phyloP scores from a whole-genome alignment of 108 stramenopile species.

The Tribonema minus region DNA sequence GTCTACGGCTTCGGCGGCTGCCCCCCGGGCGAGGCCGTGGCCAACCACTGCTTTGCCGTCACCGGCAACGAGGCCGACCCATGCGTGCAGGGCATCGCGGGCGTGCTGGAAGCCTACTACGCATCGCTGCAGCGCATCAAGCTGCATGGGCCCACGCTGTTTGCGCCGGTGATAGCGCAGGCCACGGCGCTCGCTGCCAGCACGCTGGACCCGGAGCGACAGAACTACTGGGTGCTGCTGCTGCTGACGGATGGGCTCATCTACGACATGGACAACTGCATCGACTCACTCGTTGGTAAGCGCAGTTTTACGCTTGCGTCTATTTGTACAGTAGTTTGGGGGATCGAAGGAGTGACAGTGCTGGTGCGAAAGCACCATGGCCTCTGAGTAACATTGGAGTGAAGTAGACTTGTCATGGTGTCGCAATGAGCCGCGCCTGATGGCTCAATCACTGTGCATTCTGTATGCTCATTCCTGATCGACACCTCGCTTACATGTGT shows the following conservation, averaged over 20 bases:
- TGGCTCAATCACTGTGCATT: too few relatives aligned
- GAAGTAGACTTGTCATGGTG: too few relatives aligned
- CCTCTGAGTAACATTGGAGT: too few relatives aligned
- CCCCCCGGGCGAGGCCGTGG: constrained; percentile 44
- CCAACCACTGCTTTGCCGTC: constrained; percentile 50
- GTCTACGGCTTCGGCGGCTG: constrained; percentile 83
- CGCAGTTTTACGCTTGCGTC: neutral
- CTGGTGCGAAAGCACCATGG: too few relatives aligned
- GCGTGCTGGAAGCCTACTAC: constrained; percentile 68
- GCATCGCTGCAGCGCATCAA: constrained; percentile 57
- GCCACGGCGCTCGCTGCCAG: neutral
- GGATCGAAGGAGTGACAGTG: too few relatives aligned
- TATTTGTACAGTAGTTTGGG: neutral
- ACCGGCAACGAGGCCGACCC: constrained; percentile 27
- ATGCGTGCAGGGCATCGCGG: constrained; percentile 57
- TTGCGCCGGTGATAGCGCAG: constrained; percentile 43
- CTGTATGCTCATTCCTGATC: too few relatives aligned
- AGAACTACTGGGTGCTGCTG: constrained; percentile 72
- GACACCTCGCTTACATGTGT: too few relatives aligned
- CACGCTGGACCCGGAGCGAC: constrained; percentile 18
- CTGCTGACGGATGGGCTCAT: constrained; percentile 81
- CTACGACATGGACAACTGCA: constrained; percentile 69
- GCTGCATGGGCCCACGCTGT: constrained; percentile 64
- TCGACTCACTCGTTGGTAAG: constrained; percentile 27
- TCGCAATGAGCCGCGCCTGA: too few relatives aligned